Evolutionary conservation across 148 eudicot genomes (phyloP).

Genomic region (Camellia lanceoleosa): DNA sequence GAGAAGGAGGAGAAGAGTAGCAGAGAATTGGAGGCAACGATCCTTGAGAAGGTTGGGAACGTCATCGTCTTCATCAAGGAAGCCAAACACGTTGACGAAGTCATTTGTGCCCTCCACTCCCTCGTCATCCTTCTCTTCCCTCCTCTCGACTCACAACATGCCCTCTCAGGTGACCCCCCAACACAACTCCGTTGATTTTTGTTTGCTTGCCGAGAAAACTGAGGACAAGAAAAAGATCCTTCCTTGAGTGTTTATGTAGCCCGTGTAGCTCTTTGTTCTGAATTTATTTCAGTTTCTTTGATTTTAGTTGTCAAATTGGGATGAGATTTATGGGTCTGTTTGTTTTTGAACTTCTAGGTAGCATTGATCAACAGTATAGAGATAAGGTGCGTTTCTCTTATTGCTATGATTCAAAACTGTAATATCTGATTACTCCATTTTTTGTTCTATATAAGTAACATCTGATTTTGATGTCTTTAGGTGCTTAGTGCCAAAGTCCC

Average conservation of each 20-base stretch:
- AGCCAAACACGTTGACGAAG: conserved; percentile 61
- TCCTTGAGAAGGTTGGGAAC: conserved; percentile 48
- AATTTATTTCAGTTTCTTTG: neutral
- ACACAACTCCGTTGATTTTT: neutral
- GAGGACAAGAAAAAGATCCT: neutral
- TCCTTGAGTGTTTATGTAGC: neutral
- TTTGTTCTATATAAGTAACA: neutral
- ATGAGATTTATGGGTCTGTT: conserved; percentile 1
- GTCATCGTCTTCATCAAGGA: conserved; percentile 46
- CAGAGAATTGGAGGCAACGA: conserved; percentile 37
- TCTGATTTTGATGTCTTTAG: conserved; percentile 32
- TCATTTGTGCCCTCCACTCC: conserved; percentile 70
- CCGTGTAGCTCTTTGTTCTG: neutral
- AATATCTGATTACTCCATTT: neutral
- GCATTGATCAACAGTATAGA: conserved; percentile 45
- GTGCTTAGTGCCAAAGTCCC: conserved; percentile 36
- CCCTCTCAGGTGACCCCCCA: conserved; percentile 44
- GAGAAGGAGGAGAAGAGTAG: neutral
- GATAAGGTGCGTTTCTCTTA: conserved; percentile 48
- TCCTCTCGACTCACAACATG: conserved; percentile 44
- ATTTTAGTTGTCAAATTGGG: neutral
- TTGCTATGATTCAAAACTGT: neutral
- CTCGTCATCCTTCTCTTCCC: conserved; percentile 53
- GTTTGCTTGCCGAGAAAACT: too few species aligned
- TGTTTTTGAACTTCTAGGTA: conserved; percentile 41